A percentile compares a stretch with the other conserved stretches of the same genome.
Conservation (phyloP, 2,329 filamentous ascomycete species). For the Diaporthe nobilis region DNA sequence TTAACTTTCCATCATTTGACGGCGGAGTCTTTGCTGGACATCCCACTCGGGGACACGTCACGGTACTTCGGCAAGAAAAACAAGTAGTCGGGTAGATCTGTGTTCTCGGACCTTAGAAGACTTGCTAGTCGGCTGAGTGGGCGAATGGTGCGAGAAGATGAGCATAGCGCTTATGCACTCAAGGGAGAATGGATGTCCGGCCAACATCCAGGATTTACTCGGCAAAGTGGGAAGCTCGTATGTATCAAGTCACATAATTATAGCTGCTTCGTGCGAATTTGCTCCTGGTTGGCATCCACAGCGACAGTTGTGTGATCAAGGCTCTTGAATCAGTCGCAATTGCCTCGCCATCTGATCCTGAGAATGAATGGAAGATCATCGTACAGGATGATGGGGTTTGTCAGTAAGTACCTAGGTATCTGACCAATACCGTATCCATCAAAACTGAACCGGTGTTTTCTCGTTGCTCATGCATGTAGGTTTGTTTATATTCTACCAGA, state of each 20-base stretch:
- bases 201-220: not conserved
- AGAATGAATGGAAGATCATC: not conserved
- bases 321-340: not conserved
- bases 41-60: slow-evolving; percentile 47
- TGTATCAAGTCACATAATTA: not conserved
- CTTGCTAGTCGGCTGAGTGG: no score
- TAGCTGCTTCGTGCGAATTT: not conserved
- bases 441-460: no score
- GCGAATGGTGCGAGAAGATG: not conserved
- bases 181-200: not conserved
- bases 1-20: slow-evolving; percentile 46
- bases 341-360: not conserved
- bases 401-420: not conserved
- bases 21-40: slow-evolving; percentile 45
- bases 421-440: not conserved
- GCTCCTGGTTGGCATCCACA: not conserved
- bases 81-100: not conserved
- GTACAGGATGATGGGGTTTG: not conserved
- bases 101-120: not conserved
- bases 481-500: no score
- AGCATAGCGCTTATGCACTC: not conserved
- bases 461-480: no score
- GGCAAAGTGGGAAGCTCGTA: not conserved
- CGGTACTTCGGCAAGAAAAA: slow-evolving; percentile 45
- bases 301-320: not conserved